Conservation (phyloP, 129 eudicot genomes). For the Flaveria ramosissima region DNA sequence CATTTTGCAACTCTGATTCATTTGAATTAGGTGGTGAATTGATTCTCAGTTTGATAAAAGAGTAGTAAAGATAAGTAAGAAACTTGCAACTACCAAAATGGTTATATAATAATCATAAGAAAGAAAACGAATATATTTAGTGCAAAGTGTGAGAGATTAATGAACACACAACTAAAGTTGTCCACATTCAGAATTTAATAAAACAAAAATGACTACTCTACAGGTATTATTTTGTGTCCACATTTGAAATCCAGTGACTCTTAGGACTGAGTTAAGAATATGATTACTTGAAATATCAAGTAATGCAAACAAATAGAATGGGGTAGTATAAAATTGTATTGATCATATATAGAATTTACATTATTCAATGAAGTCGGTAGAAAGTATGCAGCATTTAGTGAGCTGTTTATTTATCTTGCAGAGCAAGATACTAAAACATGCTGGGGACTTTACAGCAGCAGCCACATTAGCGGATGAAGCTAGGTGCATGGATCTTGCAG, state of each 20-base stretch:
- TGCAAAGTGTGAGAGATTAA: neutral
- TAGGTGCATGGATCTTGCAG: conserved; percentile 99
- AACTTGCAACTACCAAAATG: neutral
- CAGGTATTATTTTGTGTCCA: neutral
- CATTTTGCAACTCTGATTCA: neutral
- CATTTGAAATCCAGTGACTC: neutral
- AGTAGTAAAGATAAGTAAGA: neutral
- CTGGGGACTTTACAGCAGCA: conserved; percentile 85
- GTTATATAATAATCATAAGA: neutral
- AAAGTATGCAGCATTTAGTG: conserved; percentile 2
- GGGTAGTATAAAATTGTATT: neutral
- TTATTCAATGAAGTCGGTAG: neutral
- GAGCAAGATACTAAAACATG: conserved; percentile 95
- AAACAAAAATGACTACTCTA: neutral
- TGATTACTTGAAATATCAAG: neutral
- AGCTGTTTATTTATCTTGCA: conserved; percentile 31
- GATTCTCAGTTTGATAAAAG: neutral
- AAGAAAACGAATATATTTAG: neutral
- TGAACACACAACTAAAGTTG: neutral
- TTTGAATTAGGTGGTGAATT: neutral
- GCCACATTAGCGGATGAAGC: conserved; percentile 99
- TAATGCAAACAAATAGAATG: neutral
- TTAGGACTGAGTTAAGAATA: neutral
- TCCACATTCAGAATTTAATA: neutral
- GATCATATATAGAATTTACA: neutral